These are phyloP conservation scores for Triangularia setosa DNA, from an alignment of 2,329 filamentous ascomycete species.

Conservation along the genomic window DNA sequence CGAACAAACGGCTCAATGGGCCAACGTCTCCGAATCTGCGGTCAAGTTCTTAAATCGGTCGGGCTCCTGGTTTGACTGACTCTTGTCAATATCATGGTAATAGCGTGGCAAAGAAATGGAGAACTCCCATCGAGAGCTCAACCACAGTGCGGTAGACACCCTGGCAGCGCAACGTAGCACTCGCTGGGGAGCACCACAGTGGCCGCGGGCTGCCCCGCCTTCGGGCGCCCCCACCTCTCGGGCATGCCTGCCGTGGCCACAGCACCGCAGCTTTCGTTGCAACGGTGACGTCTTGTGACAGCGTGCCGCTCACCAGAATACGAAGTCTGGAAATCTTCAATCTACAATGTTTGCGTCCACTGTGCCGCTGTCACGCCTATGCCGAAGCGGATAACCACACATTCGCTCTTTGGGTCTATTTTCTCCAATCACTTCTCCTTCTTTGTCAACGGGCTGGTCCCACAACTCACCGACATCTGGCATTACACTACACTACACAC, in stretches of 20 bases:
- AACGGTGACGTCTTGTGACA: conserved; percentile 3
- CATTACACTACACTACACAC: conserved; percentile 12
- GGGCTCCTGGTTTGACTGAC: not conserved
- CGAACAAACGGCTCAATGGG: not conserved
- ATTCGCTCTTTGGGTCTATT: not conserved
- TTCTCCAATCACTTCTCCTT: not conserved
- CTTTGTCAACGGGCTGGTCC: not conserved
- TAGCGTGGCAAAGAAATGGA: too few relatives aligned
- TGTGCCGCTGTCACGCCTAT: not conserved
- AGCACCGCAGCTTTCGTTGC: not conserved
- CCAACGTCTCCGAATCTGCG: not conserved
- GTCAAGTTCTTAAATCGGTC: not conserved
- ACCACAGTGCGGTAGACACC: not conserved
- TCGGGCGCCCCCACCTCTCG: not conserved
- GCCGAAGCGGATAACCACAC: not conserved
- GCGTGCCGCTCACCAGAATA: not conserved
- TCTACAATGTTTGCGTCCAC: not conserved
- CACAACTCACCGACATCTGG: conserved; percentile 17
- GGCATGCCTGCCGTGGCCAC: not conserved
- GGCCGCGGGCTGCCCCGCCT: not conserved
- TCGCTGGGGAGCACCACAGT: not conserved
- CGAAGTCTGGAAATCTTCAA: not conserved
- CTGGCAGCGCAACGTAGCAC: not conserved
- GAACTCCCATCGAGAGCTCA: not conserved
- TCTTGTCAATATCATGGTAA: too few relatives aligned